phyloP scores from a whole-genome alignment of 495 filamentous ascomycete genomes.

The Aspergillus cavernicola region DNA sequence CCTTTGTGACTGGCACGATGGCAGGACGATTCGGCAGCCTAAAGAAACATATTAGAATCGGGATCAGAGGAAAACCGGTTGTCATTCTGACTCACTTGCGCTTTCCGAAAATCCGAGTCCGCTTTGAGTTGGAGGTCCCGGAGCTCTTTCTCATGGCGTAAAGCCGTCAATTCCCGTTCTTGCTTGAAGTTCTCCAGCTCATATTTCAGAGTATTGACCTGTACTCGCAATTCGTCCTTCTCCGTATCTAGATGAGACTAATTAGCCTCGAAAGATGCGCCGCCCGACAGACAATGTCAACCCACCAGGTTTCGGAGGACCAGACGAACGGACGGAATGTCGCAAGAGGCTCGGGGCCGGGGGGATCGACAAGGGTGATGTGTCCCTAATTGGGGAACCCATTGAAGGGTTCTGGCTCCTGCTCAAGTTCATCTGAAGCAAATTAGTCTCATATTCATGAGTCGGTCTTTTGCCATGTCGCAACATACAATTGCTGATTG shows the following conservation, averaged over 20 bases:
- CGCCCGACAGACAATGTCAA: neutral
- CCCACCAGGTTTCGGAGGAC: slow-evolving; percentile 27
- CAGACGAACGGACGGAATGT: slow-evolving; percentile 30
- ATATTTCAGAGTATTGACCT: slow-evolving; percentile 65
- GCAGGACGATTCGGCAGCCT: slow-evolving; percentile 65
- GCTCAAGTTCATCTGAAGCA: slow-evolving; percentile 29
- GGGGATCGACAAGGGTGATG: slow-evolving; percentile 31
- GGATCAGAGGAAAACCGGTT: neutral
- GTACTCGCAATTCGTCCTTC: slow-evolving; percentile 66
- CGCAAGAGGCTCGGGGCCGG: slow-evolving; percentile 25
- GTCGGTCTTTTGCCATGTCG: neutral
- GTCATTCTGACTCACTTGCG: slow-evolving; percentile 52
- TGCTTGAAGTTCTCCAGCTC: slow-evolving; percentile 74
- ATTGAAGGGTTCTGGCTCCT: slow-evolving; percentile 29
- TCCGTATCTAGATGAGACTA: slow-evolving; percentile 30
- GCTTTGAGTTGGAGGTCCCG: slow-evolving; percentile 68
- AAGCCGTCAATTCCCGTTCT: slow-evolving; percentile 71
- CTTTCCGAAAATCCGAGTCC: slow-evolving; percentile 79
- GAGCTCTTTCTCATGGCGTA: slow-evolving; percentile 80
- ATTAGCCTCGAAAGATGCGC: slow-evolving; percentile 13
- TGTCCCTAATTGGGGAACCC: slow-evolving; percentile 30
- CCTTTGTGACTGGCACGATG: slow-evolving; percentile 65
- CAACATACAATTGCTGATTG: slow-evolving; percentile 1
- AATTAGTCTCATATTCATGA: slow-evolving; percentile 8
- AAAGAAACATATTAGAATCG: slow-evolving; percentile 13